These are phyloP conservation scores for Suhomyces chickasaworum DNA, from an alignment of 1,139 yeast species.

Conservation along the genomic window DNA sequence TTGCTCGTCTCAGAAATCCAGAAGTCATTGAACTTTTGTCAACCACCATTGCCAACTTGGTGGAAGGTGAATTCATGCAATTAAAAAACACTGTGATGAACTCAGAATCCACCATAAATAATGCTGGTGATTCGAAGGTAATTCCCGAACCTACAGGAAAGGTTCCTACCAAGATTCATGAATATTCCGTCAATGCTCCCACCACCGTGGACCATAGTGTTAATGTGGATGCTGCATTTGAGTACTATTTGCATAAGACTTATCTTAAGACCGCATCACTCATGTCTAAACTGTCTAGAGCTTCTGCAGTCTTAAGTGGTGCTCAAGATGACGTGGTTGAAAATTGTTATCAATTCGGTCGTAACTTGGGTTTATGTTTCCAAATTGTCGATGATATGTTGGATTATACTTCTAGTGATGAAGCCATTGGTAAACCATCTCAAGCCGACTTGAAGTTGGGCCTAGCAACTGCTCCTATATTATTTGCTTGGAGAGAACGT, in stretches of 20 bases:
- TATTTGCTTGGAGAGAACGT: conserved; percentile 89
- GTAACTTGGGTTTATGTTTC: conserved; percentile 91
- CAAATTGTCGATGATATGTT: conserved; percentile 96
- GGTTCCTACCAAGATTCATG: conserved; percentile 61
- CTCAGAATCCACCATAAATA: conserved; percentile 48
- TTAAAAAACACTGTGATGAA: conserved; percentile 81
- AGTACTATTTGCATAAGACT: conserved; percentile 91
- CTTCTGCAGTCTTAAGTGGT: conserved; percentile 92
- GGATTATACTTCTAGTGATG: conserved; percentile 85
- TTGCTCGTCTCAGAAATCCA: conserved; percentile 90
- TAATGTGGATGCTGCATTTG: conserved; percentile 84
- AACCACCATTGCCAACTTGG: conserved; percentile 93
- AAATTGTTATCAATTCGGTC: conserved; percentile 85
- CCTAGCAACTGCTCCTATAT: conserved; percentile 93
- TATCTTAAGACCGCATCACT: conserved; percentile 92
- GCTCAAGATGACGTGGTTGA: conserved; percentile 75
- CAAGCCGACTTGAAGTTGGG: conserved; percentile 95
- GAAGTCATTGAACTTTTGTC: conserved; percentile 95
- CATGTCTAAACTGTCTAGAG: conserved; percentile 92
- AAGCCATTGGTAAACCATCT: conserved; percentile 88
- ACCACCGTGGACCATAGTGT: conserved; percentile 59
- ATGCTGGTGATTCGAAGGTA: conserved; percentile 50
- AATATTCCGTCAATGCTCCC: conserved; percentile 50
- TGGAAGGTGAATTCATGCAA: conserved; percentile 99
- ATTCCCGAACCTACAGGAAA: conserved; percentile 67